Conservation (phyloP, 257 asterid species). For the Solanum paucissectum region DNA sequence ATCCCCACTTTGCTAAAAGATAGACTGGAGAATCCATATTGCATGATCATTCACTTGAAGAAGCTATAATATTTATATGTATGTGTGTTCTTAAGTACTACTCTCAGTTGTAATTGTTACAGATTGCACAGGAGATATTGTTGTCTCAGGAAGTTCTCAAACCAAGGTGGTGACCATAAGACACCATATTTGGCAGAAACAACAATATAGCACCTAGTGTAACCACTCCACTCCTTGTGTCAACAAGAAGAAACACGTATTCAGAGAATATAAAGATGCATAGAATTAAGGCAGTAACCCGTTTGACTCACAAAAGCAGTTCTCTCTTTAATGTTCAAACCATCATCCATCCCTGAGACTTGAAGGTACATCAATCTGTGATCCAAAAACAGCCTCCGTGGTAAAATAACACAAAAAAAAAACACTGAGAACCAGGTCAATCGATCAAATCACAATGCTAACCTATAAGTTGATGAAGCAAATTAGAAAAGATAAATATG, state of each 20-base stretch:
- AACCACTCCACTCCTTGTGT: background rate
- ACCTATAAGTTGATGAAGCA: background rate
- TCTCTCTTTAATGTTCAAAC: constrained; percentile 73
- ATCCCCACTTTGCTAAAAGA: background rate
- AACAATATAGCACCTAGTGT: background rate
- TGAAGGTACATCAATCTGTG: constrained; percentile 77
- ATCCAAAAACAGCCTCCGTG: background rate
- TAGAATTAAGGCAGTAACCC: constrained; percentile 1
- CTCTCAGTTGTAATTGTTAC: background rate
- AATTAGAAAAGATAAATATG: background rate
- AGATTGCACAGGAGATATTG: background rate
- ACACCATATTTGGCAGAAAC: background rate
- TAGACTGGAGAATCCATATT: background rate
- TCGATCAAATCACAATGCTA: background rate
- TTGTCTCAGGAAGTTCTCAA: background rate
- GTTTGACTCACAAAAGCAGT: constrained; percentile 62
- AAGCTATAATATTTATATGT: background rate
- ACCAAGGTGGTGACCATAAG: background rate
- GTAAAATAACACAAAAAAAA: background rate
- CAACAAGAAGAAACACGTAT: background rate
- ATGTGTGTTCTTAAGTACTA: background rate
- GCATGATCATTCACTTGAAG: background rate
- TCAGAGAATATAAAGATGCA: background rate
- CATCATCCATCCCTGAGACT: constrained; percentile 93
- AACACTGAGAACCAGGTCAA: background rate